Conservation (phyloP, 2,329 filamentous ascomycete species). For the Xylaria sp. region DNA sequence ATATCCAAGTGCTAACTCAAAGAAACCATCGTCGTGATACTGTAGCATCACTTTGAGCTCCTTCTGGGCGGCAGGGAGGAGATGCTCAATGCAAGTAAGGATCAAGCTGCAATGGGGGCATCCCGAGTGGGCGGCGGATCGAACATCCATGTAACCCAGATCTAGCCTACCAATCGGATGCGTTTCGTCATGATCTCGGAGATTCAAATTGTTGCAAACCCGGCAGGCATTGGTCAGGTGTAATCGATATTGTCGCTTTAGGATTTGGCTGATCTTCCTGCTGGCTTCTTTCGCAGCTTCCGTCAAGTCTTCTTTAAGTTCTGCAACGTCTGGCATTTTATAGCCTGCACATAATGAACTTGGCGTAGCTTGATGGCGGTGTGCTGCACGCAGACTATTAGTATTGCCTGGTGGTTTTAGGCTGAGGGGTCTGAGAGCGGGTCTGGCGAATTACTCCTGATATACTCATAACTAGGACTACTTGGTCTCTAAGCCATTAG, state of each 20-base stretch:
- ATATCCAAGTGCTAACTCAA: background rate
- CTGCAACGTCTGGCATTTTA: conserved; percentile 13
- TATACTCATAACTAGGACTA: too few relatives aligned
- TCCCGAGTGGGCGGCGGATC: conserved; percentile 1
- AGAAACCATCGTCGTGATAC: conserved; percentile 12
- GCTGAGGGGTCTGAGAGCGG: background rate
- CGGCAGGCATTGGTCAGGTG: conserved; percentile 13
- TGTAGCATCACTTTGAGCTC: conserved; percentile 10
- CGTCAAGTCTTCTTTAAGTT: conserved; percentile 13
- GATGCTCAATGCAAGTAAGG: background rate
- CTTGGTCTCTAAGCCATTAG: background rate
- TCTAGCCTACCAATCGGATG: conserved; percentile 9
- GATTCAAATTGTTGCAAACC: conserved; percentile 15
- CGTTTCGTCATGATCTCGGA: conserved; percentile 13
- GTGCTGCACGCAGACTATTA: background rate
- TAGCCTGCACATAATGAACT: background rate
- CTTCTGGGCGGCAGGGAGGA: background rate
- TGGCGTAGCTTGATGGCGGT: background rate
- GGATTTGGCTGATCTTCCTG: conserved; percentile 12
- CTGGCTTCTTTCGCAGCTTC: conserved; percentile 8
- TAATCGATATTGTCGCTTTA: conserved; percentile 15
- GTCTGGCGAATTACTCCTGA: too few relatives aligned
- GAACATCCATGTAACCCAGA: background rate
- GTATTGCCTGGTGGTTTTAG: conserved; percentile 1
- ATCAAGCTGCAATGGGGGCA: conserved; percentile 12